Percentiles rank a stretch among this genome's conserved stretches.
These are phyloP conservation scores for Ganoderma lingzhi DNA, from an alignment of 1,284 basidiomycete genomes.

Conservation along the genomic window DNA sequence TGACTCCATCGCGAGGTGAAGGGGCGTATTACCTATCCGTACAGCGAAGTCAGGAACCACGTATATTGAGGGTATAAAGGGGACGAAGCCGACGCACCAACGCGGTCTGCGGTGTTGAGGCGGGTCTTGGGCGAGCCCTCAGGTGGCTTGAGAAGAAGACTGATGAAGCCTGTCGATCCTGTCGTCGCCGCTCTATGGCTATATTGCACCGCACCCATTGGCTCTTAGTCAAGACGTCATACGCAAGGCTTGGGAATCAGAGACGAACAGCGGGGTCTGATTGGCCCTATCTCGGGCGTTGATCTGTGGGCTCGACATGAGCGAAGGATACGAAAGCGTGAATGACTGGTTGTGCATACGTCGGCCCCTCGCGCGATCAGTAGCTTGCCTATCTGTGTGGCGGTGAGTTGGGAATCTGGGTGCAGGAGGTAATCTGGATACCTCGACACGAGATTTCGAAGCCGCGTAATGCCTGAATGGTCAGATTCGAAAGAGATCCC, in stretches of 20 bases:
- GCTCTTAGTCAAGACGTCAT: slow-evolving; percentile 24
- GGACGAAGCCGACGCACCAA: slow-evolving; percentile 58
- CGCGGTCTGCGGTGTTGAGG: slow-evolving; percentile 86
- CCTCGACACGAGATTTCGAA: slow-evolving; percentile 90
- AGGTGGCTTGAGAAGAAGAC: slow-evolving; percentile 79
- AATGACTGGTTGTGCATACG: slow-evolving; percentile 52
- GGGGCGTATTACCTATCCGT: slow-evolving; percentile 84
- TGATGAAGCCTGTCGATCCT: slow-evolving; percentile 88
- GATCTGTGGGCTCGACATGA: slow-evolving; percentile 62
- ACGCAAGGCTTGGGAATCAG: slow-evolving; percentile 28
- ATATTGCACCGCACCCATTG: slow-evolving; percentile 19
- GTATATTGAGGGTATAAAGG: not conserved
- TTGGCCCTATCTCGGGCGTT: slow-evolving; percentile 92
- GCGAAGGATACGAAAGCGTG: slow-evolving; percentile 8
- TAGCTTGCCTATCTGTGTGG: slow-evolving; percentile 81
- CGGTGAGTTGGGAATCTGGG: slow-evolving; percentile 17
- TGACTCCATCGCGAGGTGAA: slow-evolving; percentile 97
- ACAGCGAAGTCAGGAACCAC: not conserved
- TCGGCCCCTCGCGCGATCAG: slow-evolving; percentile 89
- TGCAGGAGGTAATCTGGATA: slow-evolving; percentile 45
- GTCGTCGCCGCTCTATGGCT: slow-evolving; percentile 96
- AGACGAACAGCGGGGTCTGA: slow-evolving; percentile 84
- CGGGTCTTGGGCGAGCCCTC: slow-evolving; percentile 81
- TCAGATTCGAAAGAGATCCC: slow-evolving; percentile 20
- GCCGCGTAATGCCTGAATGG: slow-evolving; percentile 87